Percentiles rank a stretch among this genome's conserved stretches.
Conservation (phyloP, 2,329 filamentous ascomycete genomes). For the Calonectria honghensis region DNA sequence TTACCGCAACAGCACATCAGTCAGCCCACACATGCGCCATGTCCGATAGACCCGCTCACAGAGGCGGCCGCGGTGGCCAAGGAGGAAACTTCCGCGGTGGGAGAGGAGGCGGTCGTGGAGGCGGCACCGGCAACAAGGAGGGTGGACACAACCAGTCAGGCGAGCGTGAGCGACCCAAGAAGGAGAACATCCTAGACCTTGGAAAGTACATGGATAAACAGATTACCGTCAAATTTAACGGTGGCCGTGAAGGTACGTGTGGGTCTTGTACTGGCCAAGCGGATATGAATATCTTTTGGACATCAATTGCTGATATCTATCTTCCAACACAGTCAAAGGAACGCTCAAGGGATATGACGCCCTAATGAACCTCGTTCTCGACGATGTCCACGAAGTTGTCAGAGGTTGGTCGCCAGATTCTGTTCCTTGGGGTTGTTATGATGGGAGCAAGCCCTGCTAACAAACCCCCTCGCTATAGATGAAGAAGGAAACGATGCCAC, state of each 20-base stretch:
- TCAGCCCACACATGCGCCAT: slow-evolving; percentile 59
- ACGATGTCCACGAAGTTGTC: slow-evolving; percentile 93
- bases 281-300: not conserved
- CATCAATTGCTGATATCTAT: slow-evolving; percentile 37
- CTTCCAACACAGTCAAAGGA: slow-evolving; percentile 79
- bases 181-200: slow-evolving; percentile 98
- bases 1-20: slow-evolving; percentile 21
- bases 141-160: slow-evolving; percentile 62
- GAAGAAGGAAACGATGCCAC: slow-evolving; percentile 93
- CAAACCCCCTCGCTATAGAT: slow-evolving; percentile 71
- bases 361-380: slow-evolving; percentile 97
- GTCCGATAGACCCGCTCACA: slow-evolving; percentile 70
- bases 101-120: slow-evolving; percentile 68
- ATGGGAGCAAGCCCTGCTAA: slow-evolving; percentile 30
- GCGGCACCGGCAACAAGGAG: slow-evolving; percentile 59
- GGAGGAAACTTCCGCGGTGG: slow-evolving; percentile 65
- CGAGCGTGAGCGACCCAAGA: slow-evolving; percentile 87
- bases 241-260: slow-evolving; percentile 87
- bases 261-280: not conserved
- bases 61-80: slow-evolving; percentile 67
- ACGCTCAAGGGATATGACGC: slow-evolving; percentile 97
- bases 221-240: slow-evolving; percentile 97
- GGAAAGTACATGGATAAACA: slow-evolving; percentile 98
- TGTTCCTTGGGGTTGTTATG: slow-evolving; percentile 16
- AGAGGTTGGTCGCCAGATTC: slow-evolving; percentile 76